A percentile compares a stretch with the other conserved stretches of the same genome.
Conservation (phyloP, 345 rosid species). For the Gynandropsis gynandra region DNA sequence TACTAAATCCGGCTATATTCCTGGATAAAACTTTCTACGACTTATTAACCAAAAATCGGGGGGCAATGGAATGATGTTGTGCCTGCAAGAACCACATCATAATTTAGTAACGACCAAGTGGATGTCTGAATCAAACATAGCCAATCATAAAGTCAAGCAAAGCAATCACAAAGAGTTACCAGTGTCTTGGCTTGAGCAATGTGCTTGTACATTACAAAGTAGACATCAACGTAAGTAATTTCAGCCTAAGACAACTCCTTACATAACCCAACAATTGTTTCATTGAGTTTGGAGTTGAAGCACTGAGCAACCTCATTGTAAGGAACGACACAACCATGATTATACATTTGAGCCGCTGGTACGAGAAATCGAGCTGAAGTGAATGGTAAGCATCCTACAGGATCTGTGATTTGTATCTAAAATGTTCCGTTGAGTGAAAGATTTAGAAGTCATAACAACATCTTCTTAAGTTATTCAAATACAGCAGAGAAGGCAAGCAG, state of each 20-base stretch:
- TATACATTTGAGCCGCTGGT: slow-evolving; percentile 32
- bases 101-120: too few relatives aligned
- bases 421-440: too few relatives aligned
- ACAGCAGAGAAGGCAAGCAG: too few relatives aligned
- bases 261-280: slow-evolving; percentile 33
- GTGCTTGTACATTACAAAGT: slow-evolving; percentile 49
- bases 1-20: too few relatives aligned
- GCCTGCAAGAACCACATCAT: too few relatives aligned
- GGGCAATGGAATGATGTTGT: too few relatives aligned
- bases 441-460: too few relatives aligned
- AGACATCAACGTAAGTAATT: slow-evolving; percentile 57
- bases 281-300: slow-evolving; percentile 38
- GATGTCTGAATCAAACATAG: too few relatives aligned
- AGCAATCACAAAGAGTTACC: slow-evolving; percentile 41
- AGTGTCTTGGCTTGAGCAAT: slow-evolving; percentile 41
- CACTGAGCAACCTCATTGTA: slow-evolving; percentile 53
- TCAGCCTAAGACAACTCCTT: slow-evolving; percentile 46
- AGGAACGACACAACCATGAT: slow-evolving; percentile 53
- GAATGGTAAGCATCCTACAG: slow-evolving; percentile 62
- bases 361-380: slow-evolving; percentile 38
- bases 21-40: too few relatives aligned
- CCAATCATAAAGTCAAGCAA: too few relatives aligned
- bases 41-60: too few relatives aligned
- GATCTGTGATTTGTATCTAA: slow-evolving; percentile 78
- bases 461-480: too few relatives aligned